Conservation (phyloP, 805 yeast species). For the Yarrowia divulgata region DNA sequence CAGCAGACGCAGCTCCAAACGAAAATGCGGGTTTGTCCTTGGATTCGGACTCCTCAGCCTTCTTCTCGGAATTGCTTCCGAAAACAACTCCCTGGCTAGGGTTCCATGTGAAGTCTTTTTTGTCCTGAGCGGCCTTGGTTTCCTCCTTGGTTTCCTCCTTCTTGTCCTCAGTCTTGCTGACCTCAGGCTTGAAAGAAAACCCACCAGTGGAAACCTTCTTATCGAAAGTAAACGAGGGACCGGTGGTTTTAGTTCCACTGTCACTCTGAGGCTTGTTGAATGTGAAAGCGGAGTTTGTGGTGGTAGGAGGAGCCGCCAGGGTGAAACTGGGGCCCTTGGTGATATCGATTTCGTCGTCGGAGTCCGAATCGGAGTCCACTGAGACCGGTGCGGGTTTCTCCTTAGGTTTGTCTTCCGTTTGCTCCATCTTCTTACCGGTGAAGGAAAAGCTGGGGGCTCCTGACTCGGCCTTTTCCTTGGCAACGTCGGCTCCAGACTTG, state of each 20-base stretch:
- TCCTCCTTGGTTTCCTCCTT: neutral
- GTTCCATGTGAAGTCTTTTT: slow-evolving; percentile 46
- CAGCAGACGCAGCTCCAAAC: slow-evolving; percentile 4
- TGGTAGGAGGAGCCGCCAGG: slow-evolving; percentile 56
- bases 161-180: neutral
- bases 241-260: slow-evolving; percentile 6
- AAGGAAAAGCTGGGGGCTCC: slow-evolving; percentile 1
- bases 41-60: slow-evolving; percentile 38
- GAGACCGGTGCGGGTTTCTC: slow-evolving; percentile 41
- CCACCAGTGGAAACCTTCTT: slow-evolving; percentile 38
- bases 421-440: neutral
- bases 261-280: slow-evolving; percentile 46
- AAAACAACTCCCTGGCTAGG: slow-evolving; percentile 50
- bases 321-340: slow-evolving; percentile 77
- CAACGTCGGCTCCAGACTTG: slow-evolving; percentile 3
- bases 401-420: neutral
- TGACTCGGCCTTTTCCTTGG: neutral
- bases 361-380: slow-evolving; percentile 56
- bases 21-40: slow-evolving; percentile 43
- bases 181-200: slow-evolving; percentile 43
- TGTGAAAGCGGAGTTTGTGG: slow-evolving; percentile 60
- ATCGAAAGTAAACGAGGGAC: slow-evolving; percentile 44
- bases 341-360: slow-evolving; percentile 65
- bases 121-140: neutral
- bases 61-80: slow-evolving; percentile 35